Percentiles rank a stretch among this genome's conserved stretches.
phyloP scores from a whole-genome alignment of 1,284 basidiomycete genomes.

The Moniliella sp. region DNA sequence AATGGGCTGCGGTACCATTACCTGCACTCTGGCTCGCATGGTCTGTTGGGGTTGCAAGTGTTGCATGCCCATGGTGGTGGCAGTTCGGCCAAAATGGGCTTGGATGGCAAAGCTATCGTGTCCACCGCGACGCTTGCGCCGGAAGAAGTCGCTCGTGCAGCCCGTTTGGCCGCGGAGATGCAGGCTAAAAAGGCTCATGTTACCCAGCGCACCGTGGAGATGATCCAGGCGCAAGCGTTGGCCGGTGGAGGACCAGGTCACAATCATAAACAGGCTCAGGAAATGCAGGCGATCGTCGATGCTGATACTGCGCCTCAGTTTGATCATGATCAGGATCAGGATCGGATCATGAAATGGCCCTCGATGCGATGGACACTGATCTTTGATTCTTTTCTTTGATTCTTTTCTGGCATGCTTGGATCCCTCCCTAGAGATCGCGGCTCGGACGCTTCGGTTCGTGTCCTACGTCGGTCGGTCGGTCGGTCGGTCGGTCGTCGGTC shows the following conservation, averaged over 20 bases:
- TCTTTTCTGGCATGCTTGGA: neutral
- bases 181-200: too few species aligned
- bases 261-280: constrained; percentile 1
- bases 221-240: too few species aligned
- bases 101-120: constrained; percentile 23
- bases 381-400: neutral
- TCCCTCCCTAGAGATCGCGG: neutral
- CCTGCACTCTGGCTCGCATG: constrained; percentile 78
- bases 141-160: constrained; percentile 26
- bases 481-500: neutral
- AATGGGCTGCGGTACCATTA: constrained; percentile 58
- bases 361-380: neutral
- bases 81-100: constrained; percentile 24
- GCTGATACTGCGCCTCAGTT: neutral
- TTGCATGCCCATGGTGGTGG: constrained; percentile 26
- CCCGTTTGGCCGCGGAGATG: constrained; percentile 13
- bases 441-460: neutral
- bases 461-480: neutral
- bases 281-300: neutral
- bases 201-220: too few species aligned
- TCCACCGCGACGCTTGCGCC: constrained; percentile 23
- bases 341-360: neutral
- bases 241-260: constrained; percentile 13
- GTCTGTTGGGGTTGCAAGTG: constrained; percentile 32
- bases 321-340: neutral